Conservation (phyloP, 1,284 basidiomycete species). For the Mrakiaceae sp. region DNA sequence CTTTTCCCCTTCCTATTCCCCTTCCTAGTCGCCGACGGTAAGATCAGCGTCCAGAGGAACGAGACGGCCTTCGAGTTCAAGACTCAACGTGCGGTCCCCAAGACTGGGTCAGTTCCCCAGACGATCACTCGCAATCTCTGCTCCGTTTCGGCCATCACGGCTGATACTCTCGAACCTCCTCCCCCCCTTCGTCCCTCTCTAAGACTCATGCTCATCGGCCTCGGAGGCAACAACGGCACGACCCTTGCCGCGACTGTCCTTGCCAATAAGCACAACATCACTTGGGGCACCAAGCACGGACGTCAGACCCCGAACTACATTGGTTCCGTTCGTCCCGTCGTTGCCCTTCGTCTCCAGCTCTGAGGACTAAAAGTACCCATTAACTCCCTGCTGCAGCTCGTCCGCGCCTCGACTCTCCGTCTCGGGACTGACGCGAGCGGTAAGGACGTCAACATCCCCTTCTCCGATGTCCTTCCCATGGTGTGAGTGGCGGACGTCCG, state of each 20-base stretch:
- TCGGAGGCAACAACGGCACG: conserved; percentile 95
- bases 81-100: conserved; percentile 74
- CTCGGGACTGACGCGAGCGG: conserved; percentile 75
- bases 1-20: neutral
- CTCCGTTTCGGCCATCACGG: neutral
- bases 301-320: conserved; percentile 94
- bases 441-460: conserved; percentile 86
- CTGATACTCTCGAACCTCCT: conserved; percentile 64
- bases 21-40: conserved; percentile 31
- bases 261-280: conserved; percentile 90
- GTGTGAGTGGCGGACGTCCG: conserved; percentile 36
- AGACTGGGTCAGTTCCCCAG: conserved; percentile 67
- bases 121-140: no score
- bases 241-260: conserved; percentile 90
- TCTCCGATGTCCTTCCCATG: conserved; percentile 92
- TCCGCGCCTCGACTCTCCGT: conserved; percentile 88
- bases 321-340: conserved; percentile 43
- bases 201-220: conserved; percentile 91
- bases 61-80: conserved; percentile 78
- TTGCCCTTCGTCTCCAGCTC: neutral
- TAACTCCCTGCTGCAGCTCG: conserved; percentile 37
- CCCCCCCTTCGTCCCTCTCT: conserved; percentile 56
- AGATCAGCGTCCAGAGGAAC: conserved; percentile 59
- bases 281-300: conserved; percentile 90
- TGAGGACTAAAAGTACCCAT: no score